These are phyloP conservation scores for Ceratocystis lukuohia DNA, from an alignment of 2,329 filamentous ascomycete species.

Conservation along the genomic window DNA sequence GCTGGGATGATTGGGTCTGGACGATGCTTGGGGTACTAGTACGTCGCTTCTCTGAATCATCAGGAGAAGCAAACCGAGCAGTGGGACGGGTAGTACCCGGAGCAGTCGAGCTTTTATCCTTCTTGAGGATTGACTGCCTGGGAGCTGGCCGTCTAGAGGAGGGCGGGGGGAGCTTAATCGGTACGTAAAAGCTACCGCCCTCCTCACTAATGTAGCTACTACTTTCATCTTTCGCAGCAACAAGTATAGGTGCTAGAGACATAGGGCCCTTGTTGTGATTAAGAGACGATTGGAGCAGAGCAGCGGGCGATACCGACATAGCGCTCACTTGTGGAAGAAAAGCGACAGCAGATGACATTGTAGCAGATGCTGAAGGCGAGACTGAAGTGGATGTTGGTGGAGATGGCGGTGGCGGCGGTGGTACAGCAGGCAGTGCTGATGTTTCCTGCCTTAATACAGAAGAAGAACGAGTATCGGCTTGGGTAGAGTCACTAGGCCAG, in stretches of 20 bases:
- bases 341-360: not conserved
- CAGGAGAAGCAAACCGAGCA: conserved; percentile 46
- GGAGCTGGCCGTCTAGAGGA: conserved; percentile 33
- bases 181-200: not conserved
- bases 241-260: not conserved
- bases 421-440: not conserved
- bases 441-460: not conserved
- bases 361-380: not conserved
- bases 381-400: not conserved
- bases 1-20: not conserved
- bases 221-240: not conserved
- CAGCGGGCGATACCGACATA: conserved; percentile 1
- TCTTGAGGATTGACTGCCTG: conserved; percentile 46
- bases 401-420: not conserved
- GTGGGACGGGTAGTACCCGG: conserved; percentile 44
- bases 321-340: conserved; percentile 2
- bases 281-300: not conserved
- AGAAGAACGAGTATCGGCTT: not conserved
- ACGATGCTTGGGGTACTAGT: not conserved
- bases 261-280: not conserved
- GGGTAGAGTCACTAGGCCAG: conserved; percentile 13
- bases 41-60: conserved; percentile 27
- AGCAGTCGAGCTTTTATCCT: conserved; percentile 35
- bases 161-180: conserved; percentile 21
- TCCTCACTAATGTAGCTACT: not conserved